A percentile compares a stretch with the other conserved stretches of the same genome.
phyloP scores from a whole-genome alignment of 176 grass and related monocot species.

The Pontederia paniculata region DNA sequence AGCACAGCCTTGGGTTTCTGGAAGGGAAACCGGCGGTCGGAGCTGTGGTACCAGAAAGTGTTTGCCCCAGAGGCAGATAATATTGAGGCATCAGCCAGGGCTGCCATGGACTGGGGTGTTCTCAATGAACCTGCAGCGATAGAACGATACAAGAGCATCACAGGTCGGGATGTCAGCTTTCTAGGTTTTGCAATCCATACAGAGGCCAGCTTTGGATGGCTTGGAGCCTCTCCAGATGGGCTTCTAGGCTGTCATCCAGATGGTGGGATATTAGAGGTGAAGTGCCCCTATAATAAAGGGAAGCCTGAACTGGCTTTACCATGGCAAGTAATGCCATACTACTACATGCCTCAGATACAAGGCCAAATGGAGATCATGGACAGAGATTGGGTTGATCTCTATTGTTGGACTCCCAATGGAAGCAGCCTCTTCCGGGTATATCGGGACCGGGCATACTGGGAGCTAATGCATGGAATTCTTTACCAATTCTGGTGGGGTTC shows the following conservation, averaged over 20 bases:
- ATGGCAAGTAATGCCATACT: conserved; percentile 71
- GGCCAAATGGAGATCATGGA: conserved; percentile 98
- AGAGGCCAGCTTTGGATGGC: conserved; percentile 63
- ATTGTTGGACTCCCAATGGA: conserved; percentile 93
- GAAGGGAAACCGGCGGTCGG: conserved; percentile 54
- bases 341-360: conserved; percentile 98
- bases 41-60: conserved; percentile 89
- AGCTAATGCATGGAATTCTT: conserved; percentile 64
- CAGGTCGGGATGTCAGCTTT: conserved; percentile 44
- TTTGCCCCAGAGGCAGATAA: conserved; percentile 43
- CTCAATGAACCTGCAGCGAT: conserved; percentile 59
- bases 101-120: conserved; percentile 92
- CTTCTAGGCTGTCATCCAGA: conserved; percentile 61
- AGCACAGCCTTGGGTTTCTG: conserved; percentile 91
- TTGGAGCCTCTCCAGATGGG: conserved; percentile 91
- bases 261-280: conserved; percentile 84
- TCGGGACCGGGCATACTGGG: conserved; percentile 66
- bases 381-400: conserved; percentile 89
- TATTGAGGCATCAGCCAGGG: conserved; percentile 37
- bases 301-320: conserved; percentile 83
- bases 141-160: conserved; percentile 76
- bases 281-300: conserved; percentile 96
- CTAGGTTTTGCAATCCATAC: conserved; percentile 75
- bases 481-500: conserved; percentile 81
- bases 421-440: conserved; percentile 61